Evolutionary conservation across 345 rosid genomes (phyloP).

Genomic region (Moringa oleifera): DNA sequence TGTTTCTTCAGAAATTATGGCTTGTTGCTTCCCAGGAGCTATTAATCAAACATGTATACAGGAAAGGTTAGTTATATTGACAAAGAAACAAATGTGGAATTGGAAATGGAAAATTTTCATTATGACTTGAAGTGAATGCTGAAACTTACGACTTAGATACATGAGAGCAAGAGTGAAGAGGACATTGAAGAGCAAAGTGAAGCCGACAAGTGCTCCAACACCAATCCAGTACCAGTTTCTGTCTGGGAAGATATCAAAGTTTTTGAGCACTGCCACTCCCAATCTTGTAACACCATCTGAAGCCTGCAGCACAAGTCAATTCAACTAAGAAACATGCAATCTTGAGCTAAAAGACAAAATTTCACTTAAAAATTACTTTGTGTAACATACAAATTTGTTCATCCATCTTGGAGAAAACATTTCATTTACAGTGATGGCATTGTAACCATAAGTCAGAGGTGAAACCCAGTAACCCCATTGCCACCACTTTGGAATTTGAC

Average conservation of each 20-base stretch:
- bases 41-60: neutral
- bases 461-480: constrained; percentile 91
- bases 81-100: too few species aligned
- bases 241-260: constrained; percentile 39
- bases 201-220: constrained; percentile 52
- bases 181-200: constrained; percentile 64
- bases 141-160: constrained; percentile 59
- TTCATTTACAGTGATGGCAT: constrained; percentile 71
- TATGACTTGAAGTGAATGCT: neutral
- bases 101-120: too few species aligned
- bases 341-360: too few species aligned
- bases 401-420: constrained; percentile 83
- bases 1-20: constrained; percentile 48
- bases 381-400: constrained; percentile 41
- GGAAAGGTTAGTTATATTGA: constrained; percentile 4
- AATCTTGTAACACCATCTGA: constrained; percentile 43
- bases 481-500: constrained; percentile 78
- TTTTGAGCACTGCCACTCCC: constrained; percentile 55
- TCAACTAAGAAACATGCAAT: neutral
- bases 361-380: too few species aligned
- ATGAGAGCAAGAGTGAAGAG: constrained; percentile 63
- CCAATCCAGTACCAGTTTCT: constrained; percentile 89
- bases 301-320: constrained; percentile 33
- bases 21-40: constrained; percentile 75
- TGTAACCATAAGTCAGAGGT: constrained; percentile 67